Base-by-base conservation (phyloP, 2,329 filamentous ascomycete species). In the Ceratocystis ficicola region DNA sequence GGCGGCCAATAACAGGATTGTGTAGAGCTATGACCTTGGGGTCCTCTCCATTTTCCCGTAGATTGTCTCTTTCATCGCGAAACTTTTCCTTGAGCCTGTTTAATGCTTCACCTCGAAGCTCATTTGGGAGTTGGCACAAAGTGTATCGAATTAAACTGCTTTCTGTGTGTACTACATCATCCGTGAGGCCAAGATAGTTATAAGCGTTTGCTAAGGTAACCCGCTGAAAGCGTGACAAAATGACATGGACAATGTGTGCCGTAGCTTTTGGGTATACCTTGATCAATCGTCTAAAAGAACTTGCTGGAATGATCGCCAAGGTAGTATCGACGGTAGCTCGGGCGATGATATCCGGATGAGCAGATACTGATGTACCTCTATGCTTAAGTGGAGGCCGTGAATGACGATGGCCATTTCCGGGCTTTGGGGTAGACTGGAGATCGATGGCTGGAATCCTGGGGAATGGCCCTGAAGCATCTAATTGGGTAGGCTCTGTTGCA, bases 321-420 rank as follows among this genome's bases (percentile, higher is more conserved):
- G 95, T 99, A 0, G 94, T 99, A 73, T 99, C 95, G 28, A 95
- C 88, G 17, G 91, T 95, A 5, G 94, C 94, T 69, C 94, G 84
- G n/a, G 93, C 94, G 69, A 99, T 90, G 69, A 99, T 94, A 72
- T 99, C 94, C 10, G 94, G 94, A 75, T 99, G 94, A 0, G 90
- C 91, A 15, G 94, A 97, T 69, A 86, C 87, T 10, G 84, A 83
- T 41, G 77, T 75, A 17, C 73, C 73, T 65, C 80, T 77, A 69
- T 12, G 76, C 12, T 62, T 64, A 32, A 63, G 52, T 28, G 62
- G 44, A 10, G 55, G 64, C 10, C 67, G 67, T 30, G 17, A 1
- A 44, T 17, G 25, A 30, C 44, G 52, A 36, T 30, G 36, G 28
- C 59, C 41, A 15, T 48, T 44, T 36, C 15, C 55, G 8, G 15